Evolutionary conservation across 1,284 basidiomycete genomes (phyloP), one percentile per base, ranked within the genome.

Genomic region (Caloboletus firmus): DNA sequence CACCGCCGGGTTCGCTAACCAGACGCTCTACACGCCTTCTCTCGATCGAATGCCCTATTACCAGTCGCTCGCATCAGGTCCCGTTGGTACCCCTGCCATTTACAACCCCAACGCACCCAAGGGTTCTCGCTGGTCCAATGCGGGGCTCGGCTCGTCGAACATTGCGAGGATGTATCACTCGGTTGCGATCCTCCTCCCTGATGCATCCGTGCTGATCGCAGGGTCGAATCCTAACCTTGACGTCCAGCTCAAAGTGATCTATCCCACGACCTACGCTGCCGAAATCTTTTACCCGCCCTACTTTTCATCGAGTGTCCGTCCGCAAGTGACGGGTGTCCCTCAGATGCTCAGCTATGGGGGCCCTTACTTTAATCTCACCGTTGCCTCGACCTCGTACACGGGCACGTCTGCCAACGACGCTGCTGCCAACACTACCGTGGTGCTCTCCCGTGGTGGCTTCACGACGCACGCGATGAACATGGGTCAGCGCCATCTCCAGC

Each of bases 221-320:
- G 95, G 95, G 15, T 93, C 91, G 35, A 97, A 96, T 74, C 93
- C 93, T n/a, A 95, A 95, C 68, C 79, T 89, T 49, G 94, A 97
- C 62, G 91, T 86, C 58, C 85, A 89, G 60, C 57, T 77, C 8
- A 72, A 74, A n/a, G 79, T 83, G 20, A 65, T 79, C 47, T 97
- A 84, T 79, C 88, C 90, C 11, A 96, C 93, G 10, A 87, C 88
- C 44, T 96, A 96, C 70, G 78, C 82, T 52, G 84, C 91, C 0
- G 94, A 96, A 70, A 83, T 89, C 55, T 96, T 93, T 76, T 92
- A 91, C 71, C 91, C 91, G 0, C 74, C 82, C 2, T 92, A 93
- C 70, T 94, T 92, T 79, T 81, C 79, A 57, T 85, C 88, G 50
- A 68, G 81, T 54, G 78, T 78, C 0, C 87, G 94, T 20, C 96